Conservation (phyloP, 2,329 filamentous ascomycete species). For the Fusarium sp. region DNA sequence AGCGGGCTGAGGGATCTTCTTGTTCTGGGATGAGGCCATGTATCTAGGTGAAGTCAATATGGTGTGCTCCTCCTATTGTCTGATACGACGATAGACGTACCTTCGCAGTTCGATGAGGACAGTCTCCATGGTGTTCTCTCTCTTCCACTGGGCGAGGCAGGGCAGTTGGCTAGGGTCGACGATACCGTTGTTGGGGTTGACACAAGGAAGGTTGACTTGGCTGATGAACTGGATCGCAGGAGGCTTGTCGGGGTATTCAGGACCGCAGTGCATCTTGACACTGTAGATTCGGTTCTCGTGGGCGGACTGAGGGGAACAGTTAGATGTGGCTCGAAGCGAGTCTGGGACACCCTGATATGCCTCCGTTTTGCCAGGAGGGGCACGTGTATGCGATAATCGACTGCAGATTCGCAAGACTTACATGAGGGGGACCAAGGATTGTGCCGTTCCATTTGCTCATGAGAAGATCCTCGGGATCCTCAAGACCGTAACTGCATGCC, state of each 20-base stretch:
- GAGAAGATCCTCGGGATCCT: slow-evolving; percentile 92
- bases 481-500: slow-evolving; percentile 95
- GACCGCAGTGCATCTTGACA: slow-evolving; percentile 94
- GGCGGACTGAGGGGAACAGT: slow-evolving; percentile 73
- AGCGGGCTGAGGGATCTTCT: slow-evolving; percentile 93
- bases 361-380: slow-evolving; percentile 4
- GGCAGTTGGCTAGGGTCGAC: slow-evolving; percentile 88
- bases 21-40: slow-evolving; percentile 92
- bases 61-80: background rate
- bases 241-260: slow-evolving; percentile 88
- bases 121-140: slow-evolving; percentile 95
- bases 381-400: background rate
- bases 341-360: background rate
- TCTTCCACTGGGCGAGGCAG: slow-evolving; percentile 90
- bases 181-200: slow-evolving; percentile 82
- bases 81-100: slow-evolving; percentile 57
- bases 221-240: slow-evolving; percentile 93
- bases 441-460: slow-evolving; percentile 99
- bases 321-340: slow-evolving; percentile 12
- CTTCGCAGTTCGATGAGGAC: slow-evolving; percentile 87
- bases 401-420: slow-evolving; percentile 61
- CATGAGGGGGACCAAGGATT: slow-evolving; percentile 95
- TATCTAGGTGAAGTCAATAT: slow-evolving; percentile 67
- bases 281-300: slow-evolving; percentile 99
- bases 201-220: slow-evolving; percentile 96